Conservation (phyloP, 139 green algal genomes). For the Pleodorina starrii region DNA sequence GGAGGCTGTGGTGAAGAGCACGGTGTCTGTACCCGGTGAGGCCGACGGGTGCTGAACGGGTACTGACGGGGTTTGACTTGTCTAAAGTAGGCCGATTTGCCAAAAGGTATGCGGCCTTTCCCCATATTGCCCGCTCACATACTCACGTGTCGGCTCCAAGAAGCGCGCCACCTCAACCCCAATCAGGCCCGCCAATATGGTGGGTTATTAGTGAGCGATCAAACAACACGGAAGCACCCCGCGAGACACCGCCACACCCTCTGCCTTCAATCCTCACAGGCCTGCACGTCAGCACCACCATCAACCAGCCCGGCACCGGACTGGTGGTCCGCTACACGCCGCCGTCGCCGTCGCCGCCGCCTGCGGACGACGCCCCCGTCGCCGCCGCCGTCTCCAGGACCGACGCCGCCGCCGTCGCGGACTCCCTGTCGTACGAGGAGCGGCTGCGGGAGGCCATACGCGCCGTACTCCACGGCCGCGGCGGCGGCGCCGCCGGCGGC, state of each 20-base stretch:
- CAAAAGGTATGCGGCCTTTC: too few species aligned
- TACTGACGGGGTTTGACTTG: too few species aligned
- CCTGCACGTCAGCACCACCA: slow-evolving; percentile 7
- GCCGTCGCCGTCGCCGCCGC: not conserved
- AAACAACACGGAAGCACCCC: too few species aligned
- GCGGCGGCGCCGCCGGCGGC: not conserved
- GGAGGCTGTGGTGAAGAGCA: not conserved
- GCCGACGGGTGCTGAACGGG: too few species aligned
- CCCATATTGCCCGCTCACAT: too few species aligned
- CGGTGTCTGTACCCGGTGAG: not conserved
- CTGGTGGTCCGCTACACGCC: not conserved
- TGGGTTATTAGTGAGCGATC: too few species aligned
- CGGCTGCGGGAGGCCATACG: not conserved
- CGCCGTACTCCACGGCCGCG: not conserved
- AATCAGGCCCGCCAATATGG: too few species aligned
- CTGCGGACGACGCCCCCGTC: not conserved
- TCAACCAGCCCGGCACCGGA: slow-evolving; percentile 16
- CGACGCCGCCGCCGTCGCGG: not conserved
- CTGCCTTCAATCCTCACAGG: not conserved
- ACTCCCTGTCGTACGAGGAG: not conserved
- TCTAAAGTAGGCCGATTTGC: too few species aligned
- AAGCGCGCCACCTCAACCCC: too few species aligned
- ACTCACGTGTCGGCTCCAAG: too few species aligned
- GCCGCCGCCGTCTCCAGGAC: not conserved
- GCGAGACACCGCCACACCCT: not conserved